These are phyloP conservation scores for Thraustochytrium sp. DNA, from an alignment of 352 stramenopile species.

Conservation along the genomic window DNA sequence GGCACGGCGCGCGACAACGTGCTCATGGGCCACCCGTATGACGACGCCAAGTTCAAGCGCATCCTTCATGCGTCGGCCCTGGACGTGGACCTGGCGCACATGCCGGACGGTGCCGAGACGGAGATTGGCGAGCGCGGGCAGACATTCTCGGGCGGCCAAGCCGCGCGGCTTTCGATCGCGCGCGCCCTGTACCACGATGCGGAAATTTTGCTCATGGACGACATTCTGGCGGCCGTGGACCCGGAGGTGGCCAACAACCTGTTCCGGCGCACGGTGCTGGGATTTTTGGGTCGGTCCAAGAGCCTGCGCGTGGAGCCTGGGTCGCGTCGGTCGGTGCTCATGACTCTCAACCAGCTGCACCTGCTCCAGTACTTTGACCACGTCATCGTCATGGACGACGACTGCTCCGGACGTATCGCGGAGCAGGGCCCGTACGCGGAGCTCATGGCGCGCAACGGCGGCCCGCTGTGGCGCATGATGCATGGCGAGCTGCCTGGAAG, in stretches of 20 bases:
- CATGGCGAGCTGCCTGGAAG: background rate
- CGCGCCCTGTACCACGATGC: conserved; percentile 48
- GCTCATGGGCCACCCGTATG: conserved; percentile 26
- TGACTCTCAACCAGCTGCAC: conserved; percentile 44
- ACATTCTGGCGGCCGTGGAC: conserved; percentile 56
- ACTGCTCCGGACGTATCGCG: background rate
- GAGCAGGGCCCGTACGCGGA: conserved; percentile 27
- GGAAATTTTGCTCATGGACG: conserved; percentile 52
- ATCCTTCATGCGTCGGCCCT: conserved; percentile 29
- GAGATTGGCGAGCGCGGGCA: conserved; percentile 44
- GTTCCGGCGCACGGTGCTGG: conserved; percentile 23
- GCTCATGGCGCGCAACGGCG: background rate
- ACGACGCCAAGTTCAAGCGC: conserved; percentile 6
- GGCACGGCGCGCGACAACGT: conserved; percentile 68
- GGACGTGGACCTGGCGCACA: conserved; percentile 20
- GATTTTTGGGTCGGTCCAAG: conserved; percentile 2
- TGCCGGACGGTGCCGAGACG: conserved; percentile 25
- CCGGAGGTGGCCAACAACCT: conserved; percentile 47
- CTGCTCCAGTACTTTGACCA: conserved; percentile 40
- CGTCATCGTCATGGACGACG: conserved; percentile 31
- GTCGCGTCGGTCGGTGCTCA: background rate
- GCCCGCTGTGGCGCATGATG: conserved; percentile 25
- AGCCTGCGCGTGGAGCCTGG: background rate
- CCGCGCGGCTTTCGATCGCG: conserved; percentile 12
- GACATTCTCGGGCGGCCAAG: conserved; percentile 43